These are phyloP conservation scores for Orychophragmus violaceus DNA, from an alignment of 345 rosid species.

Conservation along the genomic window DNA sequence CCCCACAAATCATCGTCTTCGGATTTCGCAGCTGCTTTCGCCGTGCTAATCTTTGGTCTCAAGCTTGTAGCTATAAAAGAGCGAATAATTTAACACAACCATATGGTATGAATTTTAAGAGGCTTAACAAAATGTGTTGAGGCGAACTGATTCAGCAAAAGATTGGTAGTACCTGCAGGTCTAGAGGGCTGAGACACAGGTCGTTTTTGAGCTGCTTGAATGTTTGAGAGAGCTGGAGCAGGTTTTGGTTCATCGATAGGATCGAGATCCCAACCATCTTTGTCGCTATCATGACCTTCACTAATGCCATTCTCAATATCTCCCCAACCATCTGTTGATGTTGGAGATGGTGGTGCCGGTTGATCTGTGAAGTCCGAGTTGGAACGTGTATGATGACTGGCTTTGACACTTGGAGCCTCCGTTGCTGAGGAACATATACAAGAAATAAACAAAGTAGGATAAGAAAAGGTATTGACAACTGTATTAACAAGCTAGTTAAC, in stretches of 20 bases:
- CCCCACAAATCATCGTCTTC: constrained; percentile 97
- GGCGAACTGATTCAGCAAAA: neutral
- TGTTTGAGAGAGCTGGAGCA: constrained; percentile 66
- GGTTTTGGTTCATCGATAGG: constrained; percentile 88
- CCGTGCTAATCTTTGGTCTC: constrained; percentile 44
- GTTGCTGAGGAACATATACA: constrained; percentile 30
- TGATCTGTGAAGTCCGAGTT: constrained; percentile 67
- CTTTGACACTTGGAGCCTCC: constrained; percentile 48
- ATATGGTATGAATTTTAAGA: neutral
- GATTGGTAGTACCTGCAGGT: constrained; percentile 57
- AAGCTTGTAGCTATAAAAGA: constrained; percentile 44
- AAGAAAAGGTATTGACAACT: neutral
- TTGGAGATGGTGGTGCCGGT: constrained; percentile 70
- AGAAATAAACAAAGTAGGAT: neutral
- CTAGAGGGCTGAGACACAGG: constrained; percentile 67
- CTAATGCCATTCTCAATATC: constrained; percentile 76
- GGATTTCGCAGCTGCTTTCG: constrained; percentile 38
- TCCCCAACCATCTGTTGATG: constrained; percentile 99
- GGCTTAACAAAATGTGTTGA: neutral
- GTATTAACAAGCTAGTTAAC: neutral
- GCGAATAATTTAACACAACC: neutral
- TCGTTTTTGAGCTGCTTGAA: constrained; percentile 91
- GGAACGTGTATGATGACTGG: constrained; percentile 50
- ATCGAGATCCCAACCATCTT: constrained; percentile 97
- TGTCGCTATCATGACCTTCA: constrained; percentile 68